Conservation (phyloP, 2,329 filamentous ascomycete species). For the Colletotrichum liaoningense region DNA sequence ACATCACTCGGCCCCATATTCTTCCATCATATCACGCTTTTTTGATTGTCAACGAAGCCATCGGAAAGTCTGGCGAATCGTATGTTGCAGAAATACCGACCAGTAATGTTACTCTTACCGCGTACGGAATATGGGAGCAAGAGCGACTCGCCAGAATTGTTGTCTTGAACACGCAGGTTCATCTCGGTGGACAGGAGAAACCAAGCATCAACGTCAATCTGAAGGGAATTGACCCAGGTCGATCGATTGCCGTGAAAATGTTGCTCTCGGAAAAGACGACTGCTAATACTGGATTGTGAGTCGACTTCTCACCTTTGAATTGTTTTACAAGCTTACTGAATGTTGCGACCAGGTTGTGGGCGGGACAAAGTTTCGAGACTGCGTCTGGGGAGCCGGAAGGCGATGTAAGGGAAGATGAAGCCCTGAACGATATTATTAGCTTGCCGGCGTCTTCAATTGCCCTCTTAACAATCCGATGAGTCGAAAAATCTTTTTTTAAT, state of each 20-base stretch:
- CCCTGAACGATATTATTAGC: not conserved
- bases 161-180: not conserved
- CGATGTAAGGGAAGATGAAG: not conserved
- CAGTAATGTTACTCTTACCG: not conserved
- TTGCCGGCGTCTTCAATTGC: not conserved
- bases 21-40: not conserved
- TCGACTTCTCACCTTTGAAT: not conserved
- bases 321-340: not conserved
- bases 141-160: not conserved
- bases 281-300: not conserved
- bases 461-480: not conserved
- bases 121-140: slow-evolving; percentile 3
- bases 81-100: slow-evolving; percentile 1
- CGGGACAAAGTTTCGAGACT: not conserved
- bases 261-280: not conserved
- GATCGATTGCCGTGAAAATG: not conserved
- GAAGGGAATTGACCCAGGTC: not conserved
- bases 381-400: not conserved
- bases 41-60: slow-evolving; percentile 10
- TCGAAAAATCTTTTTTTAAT: too few species aligned
- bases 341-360: not conserved
- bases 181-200: not conserved
- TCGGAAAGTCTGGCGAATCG: not conserved
- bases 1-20: not conserved
- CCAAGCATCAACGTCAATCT: not conserved